Evolutionary conservation across 148 eudicot genomes (phyloP).

Genomic region (Gaultheria prostrata): DNA sequence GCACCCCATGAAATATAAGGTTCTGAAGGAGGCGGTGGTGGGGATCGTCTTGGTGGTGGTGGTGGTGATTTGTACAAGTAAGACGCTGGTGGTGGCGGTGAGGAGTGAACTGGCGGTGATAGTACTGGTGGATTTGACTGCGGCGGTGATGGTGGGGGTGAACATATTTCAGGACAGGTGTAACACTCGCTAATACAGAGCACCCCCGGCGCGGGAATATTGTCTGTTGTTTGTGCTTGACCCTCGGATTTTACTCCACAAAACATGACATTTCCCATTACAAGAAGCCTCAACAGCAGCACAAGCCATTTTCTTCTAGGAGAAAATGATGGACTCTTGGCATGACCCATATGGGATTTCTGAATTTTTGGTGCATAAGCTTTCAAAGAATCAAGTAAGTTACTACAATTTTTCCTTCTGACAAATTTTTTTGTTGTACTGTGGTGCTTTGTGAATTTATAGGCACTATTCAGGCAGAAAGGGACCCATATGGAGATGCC

Average conservation of each 20-base stretch:
- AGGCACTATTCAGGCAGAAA: not conserved
- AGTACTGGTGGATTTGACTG: constrained; percentile 17
- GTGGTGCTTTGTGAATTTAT: not conserved
- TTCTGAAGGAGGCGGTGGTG: constrained; percentile 23
- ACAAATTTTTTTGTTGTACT: not conserved
- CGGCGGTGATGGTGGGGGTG: constrained; percentile 60
- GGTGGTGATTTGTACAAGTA: constrained; percentile 16
- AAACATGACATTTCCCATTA: constrained; percentile 2
- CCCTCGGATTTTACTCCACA: constrained; percentile 16
- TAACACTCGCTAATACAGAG: constrained; percentile 77
- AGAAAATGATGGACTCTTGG: not conserved
- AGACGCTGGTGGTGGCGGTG: constrained; percentile 15
- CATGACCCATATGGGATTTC: constrained; percentile 4
- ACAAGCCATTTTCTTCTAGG: constrained; percentile 10
- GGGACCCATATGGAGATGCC: not conserved
- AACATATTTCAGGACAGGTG: constrained; percentile 74
- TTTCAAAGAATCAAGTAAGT: not conserved
- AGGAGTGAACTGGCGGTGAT: constrained; percentile 14
- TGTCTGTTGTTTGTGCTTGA: constrained; percentile 12
- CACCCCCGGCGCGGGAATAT: constrained; percentile 31
- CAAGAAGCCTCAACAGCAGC: constrained; percentile 1
- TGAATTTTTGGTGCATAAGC: not conserved
- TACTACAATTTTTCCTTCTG: not conserved
- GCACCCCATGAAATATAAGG: constrained; percentile 18
- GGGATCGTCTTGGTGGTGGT: not conserved